Evolutionary conservation across 2,329 filamentous ascomycete species (phyloP).

Genomic region (Calcarisporium arbuscula): DNA sequence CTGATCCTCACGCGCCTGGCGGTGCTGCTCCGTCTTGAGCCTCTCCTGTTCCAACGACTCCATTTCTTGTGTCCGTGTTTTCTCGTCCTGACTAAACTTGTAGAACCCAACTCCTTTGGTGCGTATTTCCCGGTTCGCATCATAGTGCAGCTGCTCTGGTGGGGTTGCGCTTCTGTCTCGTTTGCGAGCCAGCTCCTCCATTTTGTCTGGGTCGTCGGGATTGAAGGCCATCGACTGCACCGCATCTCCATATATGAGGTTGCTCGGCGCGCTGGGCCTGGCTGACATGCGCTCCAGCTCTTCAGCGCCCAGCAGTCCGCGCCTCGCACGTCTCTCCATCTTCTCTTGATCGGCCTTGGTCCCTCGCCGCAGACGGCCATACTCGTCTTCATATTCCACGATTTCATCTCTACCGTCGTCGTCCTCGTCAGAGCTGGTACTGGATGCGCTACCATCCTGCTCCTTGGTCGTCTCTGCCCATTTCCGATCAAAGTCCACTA

Average conservation of each 20-base stretch:
- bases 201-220: constrained; percentile 63
- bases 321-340: constrained; percentile 48
- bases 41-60: constrained; percentile 61
- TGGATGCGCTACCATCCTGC: constrained; percentile 56
- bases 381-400: constrained; percentile 89
- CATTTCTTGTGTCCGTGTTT: constrained; percentile 65
- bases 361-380: constrained; percentile 72
- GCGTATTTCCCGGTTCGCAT: constrained; percentile 75
- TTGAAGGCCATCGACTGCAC: constrained; percentile 81
- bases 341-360: constrained; percentile 63
- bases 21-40: constrained; percentile 58
- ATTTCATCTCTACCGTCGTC: constrained; percentile 49
- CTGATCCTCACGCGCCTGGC: constrained; percentile 48
- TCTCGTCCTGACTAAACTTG: constrained; percentile 74
- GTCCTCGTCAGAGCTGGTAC: constrained; percentile 28
- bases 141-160: constrained; percentile 76
- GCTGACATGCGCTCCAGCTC: constrained; percentile 65
- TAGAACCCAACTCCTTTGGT: constrained; percentile 90
- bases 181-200: constrained; percentile 72
- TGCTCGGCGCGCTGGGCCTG: constrained; percentile 57
- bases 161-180: constrained; percentile 76
- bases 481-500: constrained; percentile 94
- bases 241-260: constrained; percentile 77
- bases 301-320: constrained; percentile 47
- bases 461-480: constrained; percentile 69